These are phyloP conservation scores for Glycine soja DNA, from an alignment of 306 rosid genomes.

Conservation along the genomic window DNA sequence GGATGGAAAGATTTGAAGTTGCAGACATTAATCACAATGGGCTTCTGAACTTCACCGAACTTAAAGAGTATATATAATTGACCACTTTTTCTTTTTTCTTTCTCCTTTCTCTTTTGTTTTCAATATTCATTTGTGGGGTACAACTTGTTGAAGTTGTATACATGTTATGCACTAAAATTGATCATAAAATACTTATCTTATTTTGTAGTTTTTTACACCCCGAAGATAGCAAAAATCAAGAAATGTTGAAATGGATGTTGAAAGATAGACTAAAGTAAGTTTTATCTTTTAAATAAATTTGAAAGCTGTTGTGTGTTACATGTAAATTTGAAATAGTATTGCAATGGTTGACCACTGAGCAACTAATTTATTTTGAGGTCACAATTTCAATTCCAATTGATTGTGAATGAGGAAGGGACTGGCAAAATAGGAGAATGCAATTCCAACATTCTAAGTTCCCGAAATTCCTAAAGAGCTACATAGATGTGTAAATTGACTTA, in stretches of 20 bases:
- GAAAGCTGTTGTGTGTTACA: not conserved
- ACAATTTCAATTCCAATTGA: not conserved
- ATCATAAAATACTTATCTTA: not conserved
- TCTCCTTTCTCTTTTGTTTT: not conserved
- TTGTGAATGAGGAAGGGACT: not conserved
- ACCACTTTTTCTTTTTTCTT: not conserved
- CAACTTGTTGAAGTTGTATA: not conserved
- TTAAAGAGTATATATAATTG: conserved; percentile 58
- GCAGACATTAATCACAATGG: conserved; percentile 70
- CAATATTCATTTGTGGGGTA: not conserved
- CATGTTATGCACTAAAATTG: not conserved
- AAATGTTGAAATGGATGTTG: conserved; percentile 65
- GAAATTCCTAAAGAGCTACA: not conserved
- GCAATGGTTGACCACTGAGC: no score
- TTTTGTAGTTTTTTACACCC: conserved; percentile 76
- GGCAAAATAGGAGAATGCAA: no score
- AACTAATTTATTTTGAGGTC: no score
- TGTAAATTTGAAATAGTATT: not conserved
- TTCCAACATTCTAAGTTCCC: not conserved
- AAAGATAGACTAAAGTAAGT: conserved; percentile 67
- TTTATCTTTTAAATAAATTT: not conserved
- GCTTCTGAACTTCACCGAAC: conserved; percentile 65
- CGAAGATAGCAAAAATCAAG: conserved; percentile 69
- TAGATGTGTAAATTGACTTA: not conserved
- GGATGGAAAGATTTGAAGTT: conserved; percentile 65